These are phyloP conservation scores for Phytophthora colocasiae DNA, from an alignment of 352 stramenopile species.

Conservation along the genomic window DNA sequence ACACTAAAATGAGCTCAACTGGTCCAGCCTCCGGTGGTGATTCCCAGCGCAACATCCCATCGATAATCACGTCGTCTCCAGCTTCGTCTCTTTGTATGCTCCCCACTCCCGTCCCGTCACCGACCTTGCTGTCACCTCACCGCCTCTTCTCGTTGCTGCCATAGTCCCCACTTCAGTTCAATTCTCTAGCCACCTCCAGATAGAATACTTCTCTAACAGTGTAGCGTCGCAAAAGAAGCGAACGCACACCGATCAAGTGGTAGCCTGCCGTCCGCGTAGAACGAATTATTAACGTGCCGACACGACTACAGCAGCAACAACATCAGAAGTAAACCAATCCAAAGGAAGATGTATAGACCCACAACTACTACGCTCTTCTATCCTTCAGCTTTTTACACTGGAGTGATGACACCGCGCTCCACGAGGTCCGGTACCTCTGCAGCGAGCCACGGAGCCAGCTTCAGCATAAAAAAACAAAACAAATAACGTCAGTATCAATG, in stretches of 20 bases:
- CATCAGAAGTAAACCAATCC: slow-evolving; percentile 36
- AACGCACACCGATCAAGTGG: slow-evolving; percentile 2
- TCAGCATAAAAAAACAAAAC: slow-evolving; percentile 14
- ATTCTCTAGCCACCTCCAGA: background rate
- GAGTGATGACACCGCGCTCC: slow-evolving; percentile 75
- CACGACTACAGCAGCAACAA: slow-evolving; percentile 31
- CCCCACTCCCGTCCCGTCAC: slow-evolving; percentile 43
- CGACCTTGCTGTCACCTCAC: slow-evolving; percentile 68
- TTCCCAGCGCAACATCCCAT: slow-evolving; percentile 30
- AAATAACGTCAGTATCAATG: slow-evolving; percentile 4
- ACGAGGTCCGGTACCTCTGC: slow-evolving; percentile 89
- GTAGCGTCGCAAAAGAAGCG: slow-evolving; percentile 11
- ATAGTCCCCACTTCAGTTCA: slow-evolving; percentile 27
- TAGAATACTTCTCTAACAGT: slow-evolving; percentile 18
- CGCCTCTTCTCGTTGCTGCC: slow-evolving; percentile 68
- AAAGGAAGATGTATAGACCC: slow-evolving; percentile 51
- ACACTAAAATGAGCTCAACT: slow-evolving; percentile 69
- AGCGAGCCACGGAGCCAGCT: slow-evolving; percentile 89
- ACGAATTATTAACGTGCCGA: slow-evolving; percentile 42
- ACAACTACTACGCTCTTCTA: background rate
- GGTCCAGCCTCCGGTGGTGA: slow-evolving; percentile 13
- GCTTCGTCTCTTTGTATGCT: slow-evolving; percentile 43
- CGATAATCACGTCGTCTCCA: slow-evolving; percentile 39
- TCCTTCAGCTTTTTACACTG: slow-evolving; percentile 50
- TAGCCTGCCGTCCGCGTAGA: slow-evolving; percentile 30